Evolutionary conservation across 148 eudicot species (phyloP).

Genomic region (Camellia lanceoleosa): DNA sequence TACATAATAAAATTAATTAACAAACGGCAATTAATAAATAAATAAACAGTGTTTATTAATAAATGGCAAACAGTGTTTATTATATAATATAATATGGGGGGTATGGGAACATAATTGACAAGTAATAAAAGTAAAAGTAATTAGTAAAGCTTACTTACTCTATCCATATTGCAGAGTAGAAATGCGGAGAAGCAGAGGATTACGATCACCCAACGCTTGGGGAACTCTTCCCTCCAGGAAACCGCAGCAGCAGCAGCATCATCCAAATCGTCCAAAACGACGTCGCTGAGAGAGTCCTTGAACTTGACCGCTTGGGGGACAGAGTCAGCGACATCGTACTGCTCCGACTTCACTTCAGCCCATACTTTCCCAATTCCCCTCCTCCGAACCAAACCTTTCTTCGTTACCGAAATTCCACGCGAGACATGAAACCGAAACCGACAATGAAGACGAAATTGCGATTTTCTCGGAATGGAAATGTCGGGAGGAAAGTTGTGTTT

Average conservation of each 20-base stretch:
- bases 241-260: not conserved
- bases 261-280: not conserved
- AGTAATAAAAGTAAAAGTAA: too few species aligned
- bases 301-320: slow-evolving; percentile 27
- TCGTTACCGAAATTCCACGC: not conserved
- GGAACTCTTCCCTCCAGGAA: slow-evolving; percentile 84
- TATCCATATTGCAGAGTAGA: slow-evolving; percentile 95
- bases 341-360: slow-evolving; percentile 59
- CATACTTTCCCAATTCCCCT: slow-evolving; percentile 38
- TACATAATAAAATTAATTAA: too few species aligned
- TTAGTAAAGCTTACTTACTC: slow-evolving; percentile 36
- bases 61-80: too few species aligned
- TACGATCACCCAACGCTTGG: slow-evolving; percentile 86
- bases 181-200: slow-evolving; percentile 84
- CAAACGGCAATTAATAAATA: too few species aligned
- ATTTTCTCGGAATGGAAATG: not conserved
- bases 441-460: not conserved
- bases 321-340: slow-evolving; percentile 32
- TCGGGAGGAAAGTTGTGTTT: slow-evolving; percentile 10
- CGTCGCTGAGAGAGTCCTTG: slow-evolving; percentile 15
- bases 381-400: slow-evolving; percentile 33
- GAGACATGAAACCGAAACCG: slow-evolving; percentile 12
- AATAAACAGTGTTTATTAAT: too few species aligned
- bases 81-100: too few species aligned
- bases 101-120: too few species aligned